Evolutionary conservation across 78 protist species (phyloP).

Genomic region (Dictyostelium purpureum): DNA sequence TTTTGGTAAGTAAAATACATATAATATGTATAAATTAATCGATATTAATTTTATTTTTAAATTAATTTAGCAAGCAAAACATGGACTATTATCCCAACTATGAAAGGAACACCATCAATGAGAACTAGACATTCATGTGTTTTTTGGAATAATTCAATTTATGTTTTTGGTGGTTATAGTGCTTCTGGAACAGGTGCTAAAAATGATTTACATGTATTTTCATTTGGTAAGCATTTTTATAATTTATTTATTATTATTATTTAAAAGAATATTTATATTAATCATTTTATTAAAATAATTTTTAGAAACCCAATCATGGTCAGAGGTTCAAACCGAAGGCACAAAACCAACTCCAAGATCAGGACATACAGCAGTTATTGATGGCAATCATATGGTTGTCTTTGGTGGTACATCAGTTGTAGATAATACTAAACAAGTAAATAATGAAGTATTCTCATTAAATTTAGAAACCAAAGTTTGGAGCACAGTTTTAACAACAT

Average conservation of each 20-base stretch:
- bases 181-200: constrained; percentile 45
- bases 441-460: constrained; percentile 45
- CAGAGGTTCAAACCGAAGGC: constrained; percentile 41
- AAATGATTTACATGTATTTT: constrained; percentile 43
- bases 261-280: background rate
- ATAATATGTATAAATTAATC: background rate
- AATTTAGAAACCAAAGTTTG: constrained; percentile 51
- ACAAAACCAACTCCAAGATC: constrained; percentile 51
- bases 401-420: constrained; percentile 53
- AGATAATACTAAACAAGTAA: background rate
- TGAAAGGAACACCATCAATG: constrained; percentile 1
- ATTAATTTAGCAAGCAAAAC: constrained; percentile 1
- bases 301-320: constrained; percentile 57
- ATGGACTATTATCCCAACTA: constrained; percentile 6
- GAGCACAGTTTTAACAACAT: background rate
- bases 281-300: background rate
- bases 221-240: constrained; percentile 19
- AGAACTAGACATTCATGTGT: constrained; percentile 21
- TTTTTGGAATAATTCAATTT: constrained; percentile 18
- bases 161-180: constrained; percentile 34
- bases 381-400: constrained; percentile 32
- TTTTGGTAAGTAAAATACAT: constrained; percentile 35
- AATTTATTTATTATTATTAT: background rate
- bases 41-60: background rate
- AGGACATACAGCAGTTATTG: constrained; percentile 69